Evolutionary conservation across 2,329 filamentous ascomycete genomes (phyloP).

Genomic region (Colletotrichum phormii): DNA sequence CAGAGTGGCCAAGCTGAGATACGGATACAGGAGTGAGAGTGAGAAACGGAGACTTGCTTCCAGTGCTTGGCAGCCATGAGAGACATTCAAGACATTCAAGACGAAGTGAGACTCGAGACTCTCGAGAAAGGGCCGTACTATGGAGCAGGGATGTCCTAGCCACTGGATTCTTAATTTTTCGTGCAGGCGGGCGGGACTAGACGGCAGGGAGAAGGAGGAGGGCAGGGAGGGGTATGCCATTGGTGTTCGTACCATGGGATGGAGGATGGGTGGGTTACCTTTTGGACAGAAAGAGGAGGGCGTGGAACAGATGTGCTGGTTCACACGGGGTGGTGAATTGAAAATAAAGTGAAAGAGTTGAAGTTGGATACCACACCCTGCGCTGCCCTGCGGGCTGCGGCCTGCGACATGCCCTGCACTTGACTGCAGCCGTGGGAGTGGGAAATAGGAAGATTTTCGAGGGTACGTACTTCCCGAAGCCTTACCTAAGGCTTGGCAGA

Average conservation of each 20-base stretch:
- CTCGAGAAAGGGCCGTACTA: slow-evolving; percentile 2
- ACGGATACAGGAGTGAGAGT: neutral
- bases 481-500: neutral
- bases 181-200: slow-evolving; percentile 21
- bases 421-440: slow-evolving; percentile 18
- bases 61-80: neutral
- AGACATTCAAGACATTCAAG: neutral
- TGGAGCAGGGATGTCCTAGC: slow-evolving; percentile 22
- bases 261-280: too few relatives aligned
- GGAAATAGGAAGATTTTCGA: slow-evolving; percentile 10
- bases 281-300: slow-evolving; percentile 23
- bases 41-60: too few relatives aligned
- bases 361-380: neutral
- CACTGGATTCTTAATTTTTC: slow-evolving; percentile 26
- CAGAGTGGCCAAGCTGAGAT: neutral
- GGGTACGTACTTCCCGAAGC: slow-evolving; percentile 1
- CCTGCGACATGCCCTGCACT: neutral
- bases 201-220: slow-evolving; percentile 21
- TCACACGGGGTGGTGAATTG: neutral
- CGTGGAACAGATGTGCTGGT: slow-evolving; percentile 30
- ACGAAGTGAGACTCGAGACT: slow-evolving; percentile 9
- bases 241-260: slow-evolving; percentile 6
- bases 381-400: neutral
- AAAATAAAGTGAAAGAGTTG: neutral
- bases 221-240: slow-evolving; percentile 13